These are phyloP conservation scores for Phaffia australis DNA, from an alignment of 768 basidiomycete species.

Conservation along the genomic window DNA sequence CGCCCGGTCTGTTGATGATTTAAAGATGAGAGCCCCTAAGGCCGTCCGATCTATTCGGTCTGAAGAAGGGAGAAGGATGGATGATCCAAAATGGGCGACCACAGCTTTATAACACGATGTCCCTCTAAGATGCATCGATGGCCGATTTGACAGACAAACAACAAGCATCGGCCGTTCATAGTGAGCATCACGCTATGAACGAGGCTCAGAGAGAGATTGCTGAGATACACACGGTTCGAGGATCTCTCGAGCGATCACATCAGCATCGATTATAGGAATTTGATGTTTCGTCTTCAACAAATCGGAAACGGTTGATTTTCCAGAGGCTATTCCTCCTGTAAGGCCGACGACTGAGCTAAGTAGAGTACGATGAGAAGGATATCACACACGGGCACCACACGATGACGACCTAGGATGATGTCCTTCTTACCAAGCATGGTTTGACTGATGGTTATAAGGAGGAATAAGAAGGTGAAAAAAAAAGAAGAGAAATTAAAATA, in stretches of 20 bases:
- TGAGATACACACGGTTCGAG: conserved; percentile 49
- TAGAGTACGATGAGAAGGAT: neutral
- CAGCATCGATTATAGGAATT: conserved; percentile 86
- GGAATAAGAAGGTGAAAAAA: no score
- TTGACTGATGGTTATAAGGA: no score
- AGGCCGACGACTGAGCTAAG: conserved; percentile 66
- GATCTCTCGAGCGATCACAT: conserved; percentile 72
- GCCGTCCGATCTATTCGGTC: conserved; percentile 71
- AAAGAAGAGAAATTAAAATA: no score
- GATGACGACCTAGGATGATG: no score
- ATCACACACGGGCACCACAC: no score
- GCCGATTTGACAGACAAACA: neutral
- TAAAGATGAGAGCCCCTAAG: conserved; percentile 76
- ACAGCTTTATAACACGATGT: conserved; percentile 62
- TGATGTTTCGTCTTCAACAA: conserved; percentile 51
- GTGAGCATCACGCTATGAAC: neutral
- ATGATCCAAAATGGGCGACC: conserved; percentile 56
- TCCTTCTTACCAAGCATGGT: no score
- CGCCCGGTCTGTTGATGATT: conserved; percentile 57
- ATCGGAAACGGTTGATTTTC: conserved; percentile 83
- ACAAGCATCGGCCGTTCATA: neutral
- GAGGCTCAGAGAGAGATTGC: neutral
- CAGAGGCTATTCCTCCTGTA: conserved; percentile 88
- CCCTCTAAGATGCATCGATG: conserved; percentile 38
- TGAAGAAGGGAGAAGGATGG: conserved; percentile 47